Evolutionary conservation across 2,329 filamentous ascomycete genomes (phyloP).

Genomic region (Chrysoporthe puriensis): DNA sequence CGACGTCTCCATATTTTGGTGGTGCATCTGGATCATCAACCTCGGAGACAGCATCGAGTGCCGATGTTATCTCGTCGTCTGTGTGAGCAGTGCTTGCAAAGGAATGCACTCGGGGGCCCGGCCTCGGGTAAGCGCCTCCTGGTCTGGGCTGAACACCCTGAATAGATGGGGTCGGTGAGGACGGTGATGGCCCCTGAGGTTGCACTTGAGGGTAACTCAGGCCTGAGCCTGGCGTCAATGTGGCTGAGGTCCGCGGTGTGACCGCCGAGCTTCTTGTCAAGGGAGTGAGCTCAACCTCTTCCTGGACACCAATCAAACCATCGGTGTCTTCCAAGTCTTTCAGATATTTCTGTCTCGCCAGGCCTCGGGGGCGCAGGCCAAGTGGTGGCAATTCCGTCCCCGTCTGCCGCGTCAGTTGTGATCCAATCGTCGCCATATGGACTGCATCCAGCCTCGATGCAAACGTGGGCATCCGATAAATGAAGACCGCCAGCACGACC

Average conservation of each 20-base stretch:
- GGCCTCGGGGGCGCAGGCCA: background rate
- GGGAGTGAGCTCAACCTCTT: conserved; percentile 14
- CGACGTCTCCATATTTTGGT: conserved; percentile 18
- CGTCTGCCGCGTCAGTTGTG: conserved; percentile 6
- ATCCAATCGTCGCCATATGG: conserved; percentile 11
- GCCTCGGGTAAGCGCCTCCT: background rate
- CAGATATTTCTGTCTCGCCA: conserved; percentile 17
- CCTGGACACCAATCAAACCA: conserved; percentile 15
- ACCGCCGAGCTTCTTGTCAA: conserved; percentile 3
- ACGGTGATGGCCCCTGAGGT: background rate
- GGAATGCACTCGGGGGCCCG: conserved; percentile 5
- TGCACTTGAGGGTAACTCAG: background rate
- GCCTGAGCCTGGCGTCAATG: conserved; percentile 4
- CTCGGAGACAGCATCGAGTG: conserved; percentile 12
- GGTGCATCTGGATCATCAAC: conserved; percentile 14
- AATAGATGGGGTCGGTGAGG: conserved; percentile 6
- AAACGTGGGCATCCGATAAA: conserved; percentile 18
- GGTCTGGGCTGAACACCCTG: background rate
- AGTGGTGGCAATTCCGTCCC: conserved; percentile 9
- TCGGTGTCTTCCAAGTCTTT: conserved; percentile 7
- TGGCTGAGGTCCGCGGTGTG: conserved; percentile 11
- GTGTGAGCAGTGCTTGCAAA: conserved; percentile 10
- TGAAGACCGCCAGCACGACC: conserved; percentile 4
- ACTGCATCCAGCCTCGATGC: conserved; percentile 14
- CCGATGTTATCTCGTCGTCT: conserved; percentile 17